Evolutionary conservation across 1,139 yeast species (phyloP).

Genomic region (Kodamaea plutei): DNA sequence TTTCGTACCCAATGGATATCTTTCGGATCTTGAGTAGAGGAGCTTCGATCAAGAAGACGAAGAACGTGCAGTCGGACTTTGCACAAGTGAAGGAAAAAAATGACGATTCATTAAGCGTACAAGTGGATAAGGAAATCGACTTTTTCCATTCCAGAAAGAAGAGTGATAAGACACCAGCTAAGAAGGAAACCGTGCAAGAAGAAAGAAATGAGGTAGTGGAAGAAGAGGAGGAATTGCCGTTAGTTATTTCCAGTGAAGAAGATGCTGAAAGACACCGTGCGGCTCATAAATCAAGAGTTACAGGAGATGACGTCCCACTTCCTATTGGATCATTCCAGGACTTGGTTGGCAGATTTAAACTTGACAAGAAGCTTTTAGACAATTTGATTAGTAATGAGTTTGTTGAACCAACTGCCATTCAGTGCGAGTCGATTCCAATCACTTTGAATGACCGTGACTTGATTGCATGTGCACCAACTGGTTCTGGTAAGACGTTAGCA

Average conservation of each 20-base stretch:
- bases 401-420: constrained; percentile 86
- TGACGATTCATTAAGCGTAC: constrained; percentile 34
- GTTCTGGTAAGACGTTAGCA: constrained; percentile 90
- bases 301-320: constrained; percentile 76
- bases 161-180: constrained; percentile 10
- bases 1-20: constrained; percentile 87
- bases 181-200: constrained; percentile 15
- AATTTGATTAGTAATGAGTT: constrained; percentile 71
- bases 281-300: constrained; percentile 55
- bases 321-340: constrained; percentile 91
- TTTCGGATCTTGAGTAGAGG: constrained; percentile 84
- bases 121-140: constrained; percentile 61
- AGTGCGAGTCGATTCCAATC: constrained; percentile 78
- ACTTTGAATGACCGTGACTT: constrained; percentile 63
- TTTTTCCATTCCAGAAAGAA: constrained; percentile 58
- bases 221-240: constrained; percentile 31
- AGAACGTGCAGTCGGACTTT: constrained; percentile 37
- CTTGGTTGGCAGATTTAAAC: constrained; percentile 59
- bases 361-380: constrained; percentile 58
- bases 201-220: no score
- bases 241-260: constrained; percentile 46
- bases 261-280: constrained; percentile 60
- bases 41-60: constrained; percentile 64
- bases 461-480: constrained; percentile 90
- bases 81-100: constrained; percentile 26